Evolutionary conservation across 345 rosid species (phyloP), one percentile per base, ranked within the genome.

Genomic region (Euphorbia lathyris): DNA sequence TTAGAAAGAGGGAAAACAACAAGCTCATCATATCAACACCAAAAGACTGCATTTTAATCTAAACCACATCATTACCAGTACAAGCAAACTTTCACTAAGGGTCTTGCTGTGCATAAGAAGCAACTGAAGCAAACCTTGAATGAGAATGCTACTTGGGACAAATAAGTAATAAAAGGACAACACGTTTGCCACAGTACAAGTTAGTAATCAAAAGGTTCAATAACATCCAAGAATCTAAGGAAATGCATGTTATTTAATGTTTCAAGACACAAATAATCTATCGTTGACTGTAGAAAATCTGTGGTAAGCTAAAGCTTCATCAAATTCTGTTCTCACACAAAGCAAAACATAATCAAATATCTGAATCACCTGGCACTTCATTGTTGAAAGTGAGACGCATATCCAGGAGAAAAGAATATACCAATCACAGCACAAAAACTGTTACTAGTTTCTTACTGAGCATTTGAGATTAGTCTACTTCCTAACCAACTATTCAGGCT

Each of bases 401-500:
- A 63, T 11, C 51, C 0, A 7, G 7, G 23, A 20, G 30, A 63
- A 2, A 40, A 63, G 9, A 40, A 40, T 63, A 40, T 63, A 47
- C 6, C 52, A 47, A 13, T 14, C 52, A 47, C 43, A 14, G 19
- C 19, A 47, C 0, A 14, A 14, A 47, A 17, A 47, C 52, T 40
- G 11, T 8, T 94, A 40, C 38, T 34, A 34, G 38, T 34, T 34
- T 34, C 38, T 34, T 34, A 34, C 38, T 34, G 7, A 34, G 38
- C 3, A 34, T 34, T 40, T 40, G 43, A 40, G 11, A 40, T 40
- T 40, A 67, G 83, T 67, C 83, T 94, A 47, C 52, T 47, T 14
- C 52, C 52, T 13, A 47, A 47, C n/a, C 52, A 47, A 47, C 52
- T 47, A 40, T 40, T 40, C 11, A 40, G 43, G 43, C 43, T 91